Conservation (phyloP, 306 rosid species). For the Cucurbita argyrosperma region DNA sequence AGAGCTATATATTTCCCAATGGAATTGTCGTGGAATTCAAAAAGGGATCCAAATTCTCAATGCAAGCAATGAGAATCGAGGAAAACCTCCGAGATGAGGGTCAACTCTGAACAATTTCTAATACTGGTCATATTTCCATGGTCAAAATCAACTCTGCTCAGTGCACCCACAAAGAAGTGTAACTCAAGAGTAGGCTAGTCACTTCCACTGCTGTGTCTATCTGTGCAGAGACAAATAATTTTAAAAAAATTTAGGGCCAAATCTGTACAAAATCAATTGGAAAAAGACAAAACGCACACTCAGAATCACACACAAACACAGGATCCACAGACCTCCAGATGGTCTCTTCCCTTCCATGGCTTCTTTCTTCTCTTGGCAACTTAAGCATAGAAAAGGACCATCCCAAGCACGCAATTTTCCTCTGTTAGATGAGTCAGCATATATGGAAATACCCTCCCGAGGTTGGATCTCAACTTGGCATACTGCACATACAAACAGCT, state of each 20-base stretch:
- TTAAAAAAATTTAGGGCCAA: background rate
- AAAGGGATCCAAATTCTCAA: slow-evolving; percentile 27
- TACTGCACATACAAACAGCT: slow-evolving; percentile 85
- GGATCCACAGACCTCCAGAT: slow-evolving; percentile 31
- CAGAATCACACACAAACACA: slow-evolving; percentile 6
- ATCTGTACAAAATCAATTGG: background rate
- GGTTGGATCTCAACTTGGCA: slow-evolving; percentile 92
- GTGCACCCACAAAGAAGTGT: slow-evolving; percentile 40
- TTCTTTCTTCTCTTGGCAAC: slow-evolving; percentile 97
- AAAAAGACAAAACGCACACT: background rate
- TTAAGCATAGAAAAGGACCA: slow-evolving; percentile 88
- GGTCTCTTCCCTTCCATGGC: slow-evolving; percentile 97
- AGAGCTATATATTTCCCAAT: slow-evolving; percentile 13
- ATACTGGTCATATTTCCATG: slow-evolving; percentile 25
- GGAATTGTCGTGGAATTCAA: slow-evolving; percentile 27
- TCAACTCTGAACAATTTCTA: slow-evolving; percentile 11
- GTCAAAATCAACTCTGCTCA: slow-evolving; percentile 25
- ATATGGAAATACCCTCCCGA: slow-evolving; percentile 85
- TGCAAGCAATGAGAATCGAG: slow-evolving; percentile 27
- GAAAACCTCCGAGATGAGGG: slow-evolving; percentile 20
- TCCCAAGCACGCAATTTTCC: slow-evolving; percentile 90
- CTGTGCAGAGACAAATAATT: slow-evolving; percentile 32
- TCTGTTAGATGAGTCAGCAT: slow-evolving; percentile 40
- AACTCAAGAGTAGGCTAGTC: slow-evolving; percentile 44
- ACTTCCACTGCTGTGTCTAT: slow-evolving; percentile 73